Evolutionary conservation across 805 yeast genomes (phyloP).

Genomic region (Gaillardinia entomophila): DNA sequence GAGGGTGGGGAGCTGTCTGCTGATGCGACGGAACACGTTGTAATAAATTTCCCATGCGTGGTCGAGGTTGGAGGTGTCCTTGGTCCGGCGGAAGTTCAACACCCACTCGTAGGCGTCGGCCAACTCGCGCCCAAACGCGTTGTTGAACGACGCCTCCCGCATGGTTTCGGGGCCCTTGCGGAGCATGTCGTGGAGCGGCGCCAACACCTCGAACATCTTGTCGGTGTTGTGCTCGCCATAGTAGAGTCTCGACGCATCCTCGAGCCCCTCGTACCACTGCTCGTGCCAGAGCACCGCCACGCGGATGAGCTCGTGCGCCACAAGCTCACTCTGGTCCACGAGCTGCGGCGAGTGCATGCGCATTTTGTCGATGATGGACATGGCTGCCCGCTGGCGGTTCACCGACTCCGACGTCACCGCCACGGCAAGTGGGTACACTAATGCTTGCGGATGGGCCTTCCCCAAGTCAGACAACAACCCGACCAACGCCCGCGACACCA

Average conservation of each 20-base stretch:
- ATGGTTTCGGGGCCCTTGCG: constrained; percentile 87
- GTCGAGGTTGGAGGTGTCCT: constrained; percentile 80
- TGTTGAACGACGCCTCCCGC: constrained; percentile 87
- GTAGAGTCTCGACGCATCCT: constrained; percentile 89
- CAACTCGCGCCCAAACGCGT: constrained; percentile 89
- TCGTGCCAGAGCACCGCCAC: constrained; percentile 98
- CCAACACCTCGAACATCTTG: constrained; percentile 86
- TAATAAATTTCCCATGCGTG: constrained; percentile 98
- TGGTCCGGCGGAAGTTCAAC: constrained; percentile 73
- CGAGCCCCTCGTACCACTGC: constrained; percentile 95
- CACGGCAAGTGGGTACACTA: constrained; percentile 91
- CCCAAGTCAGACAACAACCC: constrained; percentile 84
- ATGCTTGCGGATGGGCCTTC: constrained; percentile 93
- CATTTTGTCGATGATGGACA: constrained; percentile 88
- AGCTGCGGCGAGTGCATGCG: constrained; percentile 75
- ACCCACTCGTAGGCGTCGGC: constrained; percentile 94
- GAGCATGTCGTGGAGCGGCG: constrained; percentile 81
- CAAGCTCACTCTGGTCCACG: constrained; percentile 89
- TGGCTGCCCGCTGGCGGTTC: constrained; percentile 86
- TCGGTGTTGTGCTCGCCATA: constrained; percentile 94
- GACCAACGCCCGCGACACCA: constrained; percentile 73
- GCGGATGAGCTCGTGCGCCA: constrained; percentile 87
- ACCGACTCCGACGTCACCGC: constrained; percentile 92
- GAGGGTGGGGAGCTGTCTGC: constrained; percentile 82
- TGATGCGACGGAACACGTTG: constrained; percentile 85